Conservation (phyloP, 2,329 filamentous ascomycete species). For the Aureobasidium sp. region DNA sequence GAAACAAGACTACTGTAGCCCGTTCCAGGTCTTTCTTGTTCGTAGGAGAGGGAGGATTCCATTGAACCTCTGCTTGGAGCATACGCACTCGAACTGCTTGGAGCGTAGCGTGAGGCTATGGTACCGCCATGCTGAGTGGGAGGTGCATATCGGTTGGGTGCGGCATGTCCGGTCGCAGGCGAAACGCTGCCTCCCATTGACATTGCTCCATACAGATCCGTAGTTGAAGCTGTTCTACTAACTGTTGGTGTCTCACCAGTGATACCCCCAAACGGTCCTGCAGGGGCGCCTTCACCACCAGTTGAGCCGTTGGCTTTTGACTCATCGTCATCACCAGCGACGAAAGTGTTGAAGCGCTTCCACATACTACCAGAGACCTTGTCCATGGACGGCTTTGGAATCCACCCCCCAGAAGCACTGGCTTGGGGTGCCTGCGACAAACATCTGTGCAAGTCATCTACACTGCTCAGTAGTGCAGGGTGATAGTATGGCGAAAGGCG, state of each 20-base stretch:
- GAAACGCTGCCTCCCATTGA: slow-evolving; percentile 21
- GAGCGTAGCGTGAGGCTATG: slow-evolving; percentile 13
- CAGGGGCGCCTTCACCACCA: slow-evolving; percentile 39
- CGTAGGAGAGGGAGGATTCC: slow-evolving; percentile 14
- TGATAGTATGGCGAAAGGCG: slow-evolving; percentile 84
- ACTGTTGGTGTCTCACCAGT: slow-evolving; percentile 51
- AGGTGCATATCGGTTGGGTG: slow-evolving; percentile 26
- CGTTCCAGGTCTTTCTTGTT: slow-evolving; percentile 14
- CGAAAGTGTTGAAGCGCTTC: slow-evolving; percentile 93
- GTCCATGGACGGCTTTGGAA: slow-evolving; percentile 90
- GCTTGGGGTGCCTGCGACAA: slow-evolving; percentile 81
- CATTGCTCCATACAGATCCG: slow-evolving; percentile 64
- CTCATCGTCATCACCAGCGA: slow-evolving; percentile 80
- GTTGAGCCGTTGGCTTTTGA: slow-evolving; percentile 49
- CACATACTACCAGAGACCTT: slow-evolving; percentile 88
- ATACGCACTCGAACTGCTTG: slow-evolving; percentile 11
- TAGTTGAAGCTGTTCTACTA: slow-evolving; percentile 53
- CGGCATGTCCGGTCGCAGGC: background rate
- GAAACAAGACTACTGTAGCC: slow-evolving; percentile 11
- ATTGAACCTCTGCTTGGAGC: slow-evolving; percentile 12
- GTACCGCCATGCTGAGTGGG: slow-evolving; percentile 6
- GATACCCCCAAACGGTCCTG: slow-evolving; percentile 76
- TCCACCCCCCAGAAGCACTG: slow-evolving; percentile 61
- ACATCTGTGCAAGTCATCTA: slow-evolving; percentile 77
- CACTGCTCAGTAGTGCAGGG: slow-evolving; percentile 58